Base-by-base conservation (phyloP, 805 yeast genomes). In the Scheffersomyces amazonensis region DNA sequence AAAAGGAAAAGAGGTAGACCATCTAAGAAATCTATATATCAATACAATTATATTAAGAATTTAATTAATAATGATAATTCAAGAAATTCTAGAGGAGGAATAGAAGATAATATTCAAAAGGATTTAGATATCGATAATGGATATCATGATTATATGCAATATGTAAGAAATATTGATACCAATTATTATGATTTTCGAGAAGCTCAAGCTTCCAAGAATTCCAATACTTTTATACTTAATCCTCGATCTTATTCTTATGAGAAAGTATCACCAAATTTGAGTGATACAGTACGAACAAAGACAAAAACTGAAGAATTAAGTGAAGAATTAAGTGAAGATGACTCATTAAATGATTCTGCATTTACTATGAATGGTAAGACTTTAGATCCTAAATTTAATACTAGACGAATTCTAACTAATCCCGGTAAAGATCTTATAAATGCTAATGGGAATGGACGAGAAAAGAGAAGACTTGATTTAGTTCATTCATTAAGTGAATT, bases 401-500 rank as follows among this genome's bases (percentile, higher is more conserved):
- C 17, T 3, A 27, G n/a, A 8, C 35, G 25, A 21, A 22, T 36
- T 3, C 17, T 38, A 11, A 22, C 25, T 11, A 30, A 37, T 28
- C 33, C 41, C 10, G 15, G 17, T 5, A 45, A 40, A 41, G 53
- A 49, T 18, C 32, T 49, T 2, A 32, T 39, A 5, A 22, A 40
- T 27, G 42, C 44, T 11, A 42, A 42, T 33, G 53, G 52, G 10
- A 39, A 27, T 17, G 42, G 43, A 19, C 48, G 47, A 35, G 65
- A 59, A 34, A 47, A 39, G 11, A 46, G 69, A 36, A 42, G 66
- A 28, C 35, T 34, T 2, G 58, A 45, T 16, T 43, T 61, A 7
- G 24, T 35, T 2, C 44, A 44, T 20, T 42, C 52, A 15, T 22
- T 44, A 4, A 31, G 41, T 1, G 47, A 51, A 18, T 31, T 66